A percentile compares a stretch with the other conserved stretches of the same genome.
Evolutionary conservation across 148 eudicot species (phyloP).

Genomic region (Vaccinium corymbosum): DNA sequence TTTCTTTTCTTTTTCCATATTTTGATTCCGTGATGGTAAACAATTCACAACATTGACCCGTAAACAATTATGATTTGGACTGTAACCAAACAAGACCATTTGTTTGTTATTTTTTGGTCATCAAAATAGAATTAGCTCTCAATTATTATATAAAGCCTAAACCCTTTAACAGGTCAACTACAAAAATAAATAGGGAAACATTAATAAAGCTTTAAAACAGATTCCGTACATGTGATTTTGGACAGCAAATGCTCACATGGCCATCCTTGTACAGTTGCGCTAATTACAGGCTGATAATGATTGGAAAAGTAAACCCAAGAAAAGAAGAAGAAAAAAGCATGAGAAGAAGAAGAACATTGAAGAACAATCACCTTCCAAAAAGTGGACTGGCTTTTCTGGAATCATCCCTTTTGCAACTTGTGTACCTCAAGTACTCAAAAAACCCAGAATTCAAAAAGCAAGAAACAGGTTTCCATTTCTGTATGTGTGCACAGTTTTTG

Average conservation of each 20-base stretch:
- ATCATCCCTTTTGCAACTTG: background rate
- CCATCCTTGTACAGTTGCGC: background rate
- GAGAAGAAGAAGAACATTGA: background rate
- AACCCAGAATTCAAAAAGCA: background rate
- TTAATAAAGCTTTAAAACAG: background rate
- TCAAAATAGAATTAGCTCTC: background rate
- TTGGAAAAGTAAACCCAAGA: background rate
- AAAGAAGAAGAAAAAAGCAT: background rate
- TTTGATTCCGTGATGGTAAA: background rate
- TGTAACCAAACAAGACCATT: background rate
- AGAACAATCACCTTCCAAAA: background rate
- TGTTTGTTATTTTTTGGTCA: background rate
- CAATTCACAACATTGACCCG: background rate
- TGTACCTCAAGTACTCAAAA: background rate
- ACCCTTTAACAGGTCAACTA: background rate
- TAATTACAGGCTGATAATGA: background rate
- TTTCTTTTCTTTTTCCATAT: too few species aligned
- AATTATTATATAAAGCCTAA: too few species aligned
- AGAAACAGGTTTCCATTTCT: background rate
- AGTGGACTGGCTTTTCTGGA: background rate
- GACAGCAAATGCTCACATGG: conserved; percentile 10
- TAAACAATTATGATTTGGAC: too few species aligned
- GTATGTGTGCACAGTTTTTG: background rate
- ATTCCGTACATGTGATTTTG: background rate
- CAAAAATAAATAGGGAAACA: background rate